Base-by-base conservation (phyloP, 441 rosid genomes). In the Adansonia madagascariensis region DNA sequence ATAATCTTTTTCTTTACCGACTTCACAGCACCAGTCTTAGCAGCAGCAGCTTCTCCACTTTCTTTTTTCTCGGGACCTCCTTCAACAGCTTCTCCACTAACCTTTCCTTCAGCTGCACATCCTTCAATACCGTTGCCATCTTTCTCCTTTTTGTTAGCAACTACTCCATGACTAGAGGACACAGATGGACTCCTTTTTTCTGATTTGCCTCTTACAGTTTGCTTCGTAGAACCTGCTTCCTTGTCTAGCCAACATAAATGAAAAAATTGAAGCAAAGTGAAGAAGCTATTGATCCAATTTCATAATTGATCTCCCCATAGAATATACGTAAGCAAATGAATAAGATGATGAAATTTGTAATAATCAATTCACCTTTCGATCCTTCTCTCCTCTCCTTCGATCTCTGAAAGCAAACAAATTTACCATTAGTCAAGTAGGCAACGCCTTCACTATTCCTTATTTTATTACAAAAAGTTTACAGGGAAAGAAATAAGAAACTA, bases 1-100 rank as follows among this genome's bases (percentile, higher is more conserved):
- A 90, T 81, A 44, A 94, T 86, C 88, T 91, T 96, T 84, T 86
- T 90, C 86, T 89, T 97, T 79, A 90, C 94, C 44, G 86, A 68
- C 84, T 88, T 94, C 65, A 82, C 87, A 80, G 61, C 79, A 65
- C 50, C 82, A 12, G 82, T 63, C 82, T 81, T 89, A 79, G 88
- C 57, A 83, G 75, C 82, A 7, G 85, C 20, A 49, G 83, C 57
- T 74, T 83, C 91, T 69, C 75, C 92, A 57, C 76, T 73, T 64
- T 83, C 86, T 60, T 86, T 84, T 62, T 82, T 84, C 72, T 84
- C 86, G 62, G 75, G 76, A 79, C 79, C 84, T 83, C 79, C 80
- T 67, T 70, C 84, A 46, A 77, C 88, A 31, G 27, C 89, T 71
- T 71, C 74, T 15, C 50, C 81, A 77, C 80, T 86, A 76, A 77